Base-by-base conservation (phyloP, 345 rosid genomes). In the Acer negundo region DNA sequence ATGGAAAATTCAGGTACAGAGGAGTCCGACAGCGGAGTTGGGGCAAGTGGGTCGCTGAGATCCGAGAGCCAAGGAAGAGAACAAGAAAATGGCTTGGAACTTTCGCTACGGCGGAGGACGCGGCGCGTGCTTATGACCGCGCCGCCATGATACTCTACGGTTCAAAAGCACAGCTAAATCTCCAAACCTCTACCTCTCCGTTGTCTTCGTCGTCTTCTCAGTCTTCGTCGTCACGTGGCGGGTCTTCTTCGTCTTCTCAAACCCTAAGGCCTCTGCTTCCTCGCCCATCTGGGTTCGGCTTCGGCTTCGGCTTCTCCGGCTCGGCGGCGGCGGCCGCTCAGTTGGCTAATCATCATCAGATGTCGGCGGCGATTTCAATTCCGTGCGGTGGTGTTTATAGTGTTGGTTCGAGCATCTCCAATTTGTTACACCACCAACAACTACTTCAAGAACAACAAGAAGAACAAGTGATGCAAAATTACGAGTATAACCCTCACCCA, bases 191-290 rank as follows among this genome's bases (percentile, higher is more conserved):
- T 7, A 73, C 82, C 38, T 83, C 86, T 20, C 78, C 89, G 0
- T 73, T 35, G 38, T 35, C 6, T 0, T 31, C 93, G 6, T 80
- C 89, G 0, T 73, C 92, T 4, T 79, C 66, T 19, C 49, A 22
- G 35, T 78, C 91, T 51, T 79, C 88, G 12, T 77, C 92, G 4
- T 71, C 86, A 38, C 73, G 86, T 49, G 38, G 70, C 23, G 65
- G 82, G 73, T 83, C 94, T 1, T 81, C 93, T 6, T 87, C 91
- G 3, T 80, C 90, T 0, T 75, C 92, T 3, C 92, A 86, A 73
- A 89, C 86, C 62, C 91, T 95, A 56, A 89, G 98, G 58, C 98
- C 97, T n/a, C 81, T 95, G 72, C 97, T 95, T 46, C 98, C 97
- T 65, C 94, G 97, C 2, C 98, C 98, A 1, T 74, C 97, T 0